Evolutionary conservation across 345 rosid species (phyloP).

Genomic region (Isatis tinctoria): DNA sequence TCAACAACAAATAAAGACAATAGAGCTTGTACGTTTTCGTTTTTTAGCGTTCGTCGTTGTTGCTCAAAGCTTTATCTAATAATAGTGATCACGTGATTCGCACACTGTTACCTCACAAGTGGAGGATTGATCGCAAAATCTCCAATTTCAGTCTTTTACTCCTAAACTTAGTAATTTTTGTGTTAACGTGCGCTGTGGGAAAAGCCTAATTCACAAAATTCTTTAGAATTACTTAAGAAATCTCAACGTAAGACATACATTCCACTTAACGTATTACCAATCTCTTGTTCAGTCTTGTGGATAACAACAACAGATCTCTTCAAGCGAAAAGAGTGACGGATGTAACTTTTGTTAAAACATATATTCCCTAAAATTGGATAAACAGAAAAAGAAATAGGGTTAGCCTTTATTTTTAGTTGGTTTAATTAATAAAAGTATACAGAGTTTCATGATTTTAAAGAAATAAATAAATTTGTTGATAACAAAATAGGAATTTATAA

Average conservation of each 20-base stretch:
- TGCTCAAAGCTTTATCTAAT: neutral
- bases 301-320: constrained; percentile 5
- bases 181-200: constrained; percentile 13
- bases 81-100: constrained; percentile 8
- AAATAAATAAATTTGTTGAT: neutral
- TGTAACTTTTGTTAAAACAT: neutral
- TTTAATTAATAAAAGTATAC: neutral
- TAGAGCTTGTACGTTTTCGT: constrained; percentile 1
- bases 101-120: neutral
- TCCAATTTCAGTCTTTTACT: neutral
- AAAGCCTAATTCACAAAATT: constrained; percentile 2
- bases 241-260: constrained; percentile 18
- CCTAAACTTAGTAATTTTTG: neutral
- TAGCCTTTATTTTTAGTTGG: neutral
- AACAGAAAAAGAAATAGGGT: neutral
- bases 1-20: neutral
- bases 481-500: neutral
- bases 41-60: neutral
- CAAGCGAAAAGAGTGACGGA: neutral
- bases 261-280: constrained; percentile 28
- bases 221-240: constrained; percentile 15
- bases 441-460: neutral
- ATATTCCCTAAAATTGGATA: neutral
- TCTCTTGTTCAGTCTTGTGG: constrained; percentile 24
- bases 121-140: neutral